Evolutionary conservation across 257 asterid species (phyloP).

Genomic region (Leonotis leonurus): DNA sequence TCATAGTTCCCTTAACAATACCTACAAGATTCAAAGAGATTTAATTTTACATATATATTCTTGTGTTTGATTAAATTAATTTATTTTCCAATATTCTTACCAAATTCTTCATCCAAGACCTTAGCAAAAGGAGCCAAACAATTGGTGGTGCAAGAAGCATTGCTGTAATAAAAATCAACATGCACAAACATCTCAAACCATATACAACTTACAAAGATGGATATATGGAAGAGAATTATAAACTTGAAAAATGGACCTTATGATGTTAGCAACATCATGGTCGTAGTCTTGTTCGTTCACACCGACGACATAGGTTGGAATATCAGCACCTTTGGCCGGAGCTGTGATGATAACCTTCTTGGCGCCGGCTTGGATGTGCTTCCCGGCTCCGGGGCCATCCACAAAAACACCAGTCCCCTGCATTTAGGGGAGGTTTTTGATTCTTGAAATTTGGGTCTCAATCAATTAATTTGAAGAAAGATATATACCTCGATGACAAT

Average conservation of each 20-base stretch:
- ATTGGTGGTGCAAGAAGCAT: constrained; percentile 96
- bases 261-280: constrained; percentile 71
- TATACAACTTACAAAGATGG: background rate
- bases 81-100: no score
- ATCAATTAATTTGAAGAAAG: no score
- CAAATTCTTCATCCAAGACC: constrained; percentile 76
- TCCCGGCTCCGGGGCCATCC: constrained; percentile 96
- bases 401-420: constrained; percentile 95
- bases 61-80: no score
- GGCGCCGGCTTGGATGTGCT: constrained; percentile 97
- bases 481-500: constrained; percentile 84
- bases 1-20: constrained; percentile 94
- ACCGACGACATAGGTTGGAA: constrained; percentile 91
- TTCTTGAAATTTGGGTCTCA: no score
- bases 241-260: constrained; percentile 66
- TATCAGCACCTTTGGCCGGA: constrained; percentile 94
- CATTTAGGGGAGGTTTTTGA: background rate
- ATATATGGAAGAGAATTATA: no score
- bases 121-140: constrained; percentile 94
- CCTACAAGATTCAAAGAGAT: constrained; percentile 35
- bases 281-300: constrained; percentile 75
- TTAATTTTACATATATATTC: no score
- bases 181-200: background rate
- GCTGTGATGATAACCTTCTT: constrained; percentile 94
- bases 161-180: constrained; percentile 54